These are phyloP conservation scores for Wolfiporia cocos DNA, from an alignment of 1,284 basidiomycete genomes.

Conservation along the genomic window DNA sequence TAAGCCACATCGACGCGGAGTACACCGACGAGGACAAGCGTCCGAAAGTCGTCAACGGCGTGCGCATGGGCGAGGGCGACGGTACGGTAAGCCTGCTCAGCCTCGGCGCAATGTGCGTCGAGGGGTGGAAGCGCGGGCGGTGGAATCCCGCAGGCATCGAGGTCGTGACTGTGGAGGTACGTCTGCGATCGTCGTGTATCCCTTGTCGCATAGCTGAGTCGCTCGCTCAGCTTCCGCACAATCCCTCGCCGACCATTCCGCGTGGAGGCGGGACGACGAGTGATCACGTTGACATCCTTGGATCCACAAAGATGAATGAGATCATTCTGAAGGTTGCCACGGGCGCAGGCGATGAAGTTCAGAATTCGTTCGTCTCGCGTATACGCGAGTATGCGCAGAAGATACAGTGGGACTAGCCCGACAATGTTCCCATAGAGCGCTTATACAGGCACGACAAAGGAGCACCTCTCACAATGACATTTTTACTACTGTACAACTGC, in stretches of 20 bases:
- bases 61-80: slow-evolving; percentile 91
- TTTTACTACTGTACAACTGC: too few species aligned
- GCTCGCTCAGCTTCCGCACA: slow-evolving; percentile 69
- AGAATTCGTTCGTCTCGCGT: slow-evolving; percentile 72
- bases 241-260: slow-evolving; percentile 69
- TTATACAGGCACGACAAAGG: too few species aligned
- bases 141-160: slow-evolving; percentile 95
- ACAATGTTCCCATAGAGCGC: too few species aligned
- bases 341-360: slow-evolving; percentile 65
- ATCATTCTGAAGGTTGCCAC: slow-evolving; percentile 87
- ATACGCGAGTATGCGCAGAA: slow-evolving; percentile 74
- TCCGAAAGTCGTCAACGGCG: slow-evolving; percentile 78
- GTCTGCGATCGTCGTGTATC: slow-evolving; percentile 10
- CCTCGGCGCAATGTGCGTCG: slow-evolving; percentile 92
- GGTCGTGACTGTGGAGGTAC: slow-evolving; percentile 82
- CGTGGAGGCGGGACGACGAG: slow-evolving; percentile 89
- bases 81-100: slow-evolving; percentile 91
- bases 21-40: slow-evolving; percentile 59
- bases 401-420: slow-evolving; percentile 67
- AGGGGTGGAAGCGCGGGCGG: slow-evolving; percentile 86
- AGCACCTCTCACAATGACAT: too few species aligned
- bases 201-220: slow-evolving; percentile 1
- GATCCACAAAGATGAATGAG: slow-evolving; percentile 83
- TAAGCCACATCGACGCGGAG: slow-evolving; percentile 81
- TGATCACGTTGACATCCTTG: slow-evolving; percentile 93